Evolutionary conservation across 2,329 filamentous ascomycete genomes (phyloP).

Genomic region (Apiospora sp.): DNA sequence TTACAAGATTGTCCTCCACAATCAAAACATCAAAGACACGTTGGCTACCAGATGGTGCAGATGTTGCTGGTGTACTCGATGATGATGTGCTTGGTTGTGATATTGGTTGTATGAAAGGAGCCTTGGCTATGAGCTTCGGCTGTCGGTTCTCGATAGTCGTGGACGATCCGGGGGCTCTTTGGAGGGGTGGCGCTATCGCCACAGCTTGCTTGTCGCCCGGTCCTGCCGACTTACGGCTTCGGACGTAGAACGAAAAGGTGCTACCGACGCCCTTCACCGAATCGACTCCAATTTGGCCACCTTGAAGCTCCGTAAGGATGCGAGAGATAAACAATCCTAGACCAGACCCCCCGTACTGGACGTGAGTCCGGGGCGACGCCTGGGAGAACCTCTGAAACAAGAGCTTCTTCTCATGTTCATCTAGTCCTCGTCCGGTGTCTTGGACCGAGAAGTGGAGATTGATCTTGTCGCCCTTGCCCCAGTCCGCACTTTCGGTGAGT

Average conservation of each 20-base stretch:
- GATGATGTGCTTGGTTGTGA: constrained; percentile 24
- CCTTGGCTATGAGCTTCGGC: constrained; percentile 32
- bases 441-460: constrained; percentile 77
- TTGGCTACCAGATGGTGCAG: constrained; percentile 26
- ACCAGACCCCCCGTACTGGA: constrained; percentile 76
- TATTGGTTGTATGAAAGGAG: constrained; percentile 21
- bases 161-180: constrained; percentile 43
- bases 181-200: constrained; percentile 38
- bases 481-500: constrained; percentile 65
- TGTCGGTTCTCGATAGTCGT: constrained; percentile 43
- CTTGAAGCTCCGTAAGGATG: constrained; percentile 78
- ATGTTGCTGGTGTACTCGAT: not conserved
- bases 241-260: constrained; percentile 81
- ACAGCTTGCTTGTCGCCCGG: constrained; percentile 49
- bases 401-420: constrained; percentile 69
- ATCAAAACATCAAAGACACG: constrained; percentile 65
- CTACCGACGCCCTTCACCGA: constrained; percentile 73
- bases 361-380: constrained; percentile 72
- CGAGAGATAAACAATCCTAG: constrained; percentile 79
- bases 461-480: constrained; percentile 75
- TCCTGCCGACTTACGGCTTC: constrained; percentile 63
- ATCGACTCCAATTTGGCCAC: constrained; percentile 77
- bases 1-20: constrained; percentile 74
- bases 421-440: constrained; percentile 75
- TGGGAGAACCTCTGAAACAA: constrained; percentile 75